These are phyloP conservation scores for Aspergillus flavus DNA, from an alignment of 2,329 filamentous ascomycete species.

Conservation along the genomic window DNA sequence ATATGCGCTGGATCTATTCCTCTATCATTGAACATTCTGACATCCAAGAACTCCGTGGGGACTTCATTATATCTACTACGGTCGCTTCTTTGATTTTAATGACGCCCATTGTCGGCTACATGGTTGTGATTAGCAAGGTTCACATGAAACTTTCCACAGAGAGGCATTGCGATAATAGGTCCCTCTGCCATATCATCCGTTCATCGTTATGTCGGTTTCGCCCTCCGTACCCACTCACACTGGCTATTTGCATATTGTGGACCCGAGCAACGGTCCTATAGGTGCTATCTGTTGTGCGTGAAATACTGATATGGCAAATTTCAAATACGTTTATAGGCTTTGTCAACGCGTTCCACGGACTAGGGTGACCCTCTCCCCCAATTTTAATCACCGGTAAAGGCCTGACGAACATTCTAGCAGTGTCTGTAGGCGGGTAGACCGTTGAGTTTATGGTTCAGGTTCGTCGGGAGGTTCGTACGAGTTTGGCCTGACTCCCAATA, in stretches of 20 bases:
- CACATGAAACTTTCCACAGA: constrained; percentile 60
- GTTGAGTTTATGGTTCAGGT: constrained; percentile 77
- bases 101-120: constrained; percentile 53
- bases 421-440: constrained; percentile 62
- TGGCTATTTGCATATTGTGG: constrained; percentile 33
- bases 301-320: no score
- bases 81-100: constrained; percentile 54
- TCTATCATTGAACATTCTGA: background rate
- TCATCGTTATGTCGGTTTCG: constrained; percentile 31
- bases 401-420: background rate
- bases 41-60: background rate
- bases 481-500: constrained; percentile 69
- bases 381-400: background rate
- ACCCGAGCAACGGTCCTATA: no score
- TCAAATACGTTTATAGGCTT: no score
- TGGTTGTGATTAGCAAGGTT: constrained; percentile 45
- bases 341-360: no score
- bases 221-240: constrained; percentile 40
- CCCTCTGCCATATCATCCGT: constrained; percentile 35
- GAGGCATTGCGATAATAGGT: constrained; percentile 70
- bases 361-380: no score
- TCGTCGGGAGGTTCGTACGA: constrained; percentile 65
- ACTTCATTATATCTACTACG: constrained; percentile 25
- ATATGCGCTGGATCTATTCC: constrained; percentile 30
- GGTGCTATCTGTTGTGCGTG: no score